These are phyloP conservation scores for Trametes hirsuta DNA, from an alignment of 1,284 basidiomycete species.

Conservation along the genomic window DNA sequence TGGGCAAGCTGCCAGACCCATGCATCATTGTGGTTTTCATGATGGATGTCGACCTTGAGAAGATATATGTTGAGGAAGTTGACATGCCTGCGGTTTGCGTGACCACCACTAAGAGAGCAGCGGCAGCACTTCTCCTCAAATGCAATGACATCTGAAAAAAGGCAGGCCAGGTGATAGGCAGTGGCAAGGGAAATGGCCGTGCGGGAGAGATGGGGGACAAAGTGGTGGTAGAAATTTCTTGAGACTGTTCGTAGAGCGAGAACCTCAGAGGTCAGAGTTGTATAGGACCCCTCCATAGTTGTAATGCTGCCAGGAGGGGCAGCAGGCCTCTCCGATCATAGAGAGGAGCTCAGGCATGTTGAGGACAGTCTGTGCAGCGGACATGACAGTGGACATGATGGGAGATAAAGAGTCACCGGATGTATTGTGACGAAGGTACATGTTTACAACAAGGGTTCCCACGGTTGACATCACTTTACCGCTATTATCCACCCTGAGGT, in stretches of 20 bases:
- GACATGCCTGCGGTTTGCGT: not conserved
- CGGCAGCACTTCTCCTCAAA: no score
- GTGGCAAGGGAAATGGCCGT: not conserved
- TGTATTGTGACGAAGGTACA: not conserved
- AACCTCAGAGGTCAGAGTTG: not conserved
- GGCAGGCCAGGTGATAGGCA: not conserved
- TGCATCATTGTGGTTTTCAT: not conserved
- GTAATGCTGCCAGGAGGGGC: not conserved
- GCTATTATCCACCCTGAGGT: no score
- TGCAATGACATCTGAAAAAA: not conserved
- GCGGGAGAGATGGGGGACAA: not conserved
- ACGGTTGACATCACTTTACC: not conserved
- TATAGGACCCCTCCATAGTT: not conserved
- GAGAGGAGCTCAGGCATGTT: not conserved
- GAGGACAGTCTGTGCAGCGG: not conserved
- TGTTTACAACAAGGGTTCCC: not conserved
- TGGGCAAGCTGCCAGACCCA: not conserved
- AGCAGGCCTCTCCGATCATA: not conserved
- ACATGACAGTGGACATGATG: not conserved
- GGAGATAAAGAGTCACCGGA: not conserved
- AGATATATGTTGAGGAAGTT: not conserved
- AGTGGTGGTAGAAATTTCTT: not conserved
- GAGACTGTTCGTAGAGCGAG: not conserved
- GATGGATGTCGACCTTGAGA: not conserved
- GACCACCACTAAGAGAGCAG: not conserved